A percentile compares a stretch with the other conserved stretches of the same genome.
These are phyloP conservation scores for Kwoniella dendrophila DNA, from an alignment of 768 basidiomycete genomes.

Conservation along the genomic window DNA sequence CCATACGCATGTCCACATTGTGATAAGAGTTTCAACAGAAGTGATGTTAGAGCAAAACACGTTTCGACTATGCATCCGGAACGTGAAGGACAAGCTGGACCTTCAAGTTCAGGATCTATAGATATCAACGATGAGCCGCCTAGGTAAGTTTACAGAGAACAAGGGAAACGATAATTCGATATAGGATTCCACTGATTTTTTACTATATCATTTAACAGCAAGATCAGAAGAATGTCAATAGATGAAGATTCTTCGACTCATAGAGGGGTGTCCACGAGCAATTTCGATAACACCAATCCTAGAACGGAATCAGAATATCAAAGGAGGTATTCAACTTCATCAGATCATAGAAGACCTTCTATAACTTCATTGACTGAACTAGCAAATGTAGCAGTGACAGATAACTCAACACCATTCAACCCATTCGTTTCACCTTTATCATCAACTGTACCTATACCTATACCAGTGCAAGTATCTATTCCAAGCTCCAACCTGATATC, in stretches of 20 bases:
- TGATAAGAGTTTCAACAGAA: slow-evolving; percentile 41
- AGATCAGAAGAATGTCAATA: background rate
- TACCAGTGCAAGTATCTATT: slow-evolving; percentile 14
- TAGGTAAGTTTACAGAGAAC: slow-evolving; percentile 1
- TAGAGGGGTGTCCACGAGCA: background rate
- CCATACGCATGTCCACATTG: slow-evolving; percentile 44
- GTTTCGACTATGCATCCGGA: slow-evolving; percentile 38
- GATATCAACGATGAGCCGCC: slow-evolving; percentile 12
- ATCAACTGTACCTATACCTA: background rate
- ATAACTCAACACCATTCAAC: slow-evolving; percentile 1
- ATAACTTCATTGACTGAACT: background rate
- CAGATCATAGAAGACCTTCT: slow-evolving; percentile 8
- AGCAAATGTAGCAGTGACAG: too few relatives aligned
- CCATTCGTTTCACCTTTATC: slow-evolving; percentile 4
- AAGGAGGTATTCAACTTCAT: slow-evolving; percentile 8
- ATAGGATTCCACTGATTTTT: too few relatives aligned
- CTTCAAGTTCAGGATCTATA: background rate
- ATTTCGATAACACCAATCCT: background rate
- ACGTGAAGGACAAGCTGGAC: background rate
- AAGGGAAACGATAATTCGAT: too few relatives aligned
- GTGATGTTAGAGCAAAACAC: slow-evolving; percentile 45
- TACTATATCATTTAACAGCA: background rate
- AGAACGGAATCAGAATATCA: background rate
- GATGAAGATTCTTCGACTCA: slow-evolving; percentile 14
- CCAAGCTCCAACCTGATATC: background rate